Percentiles rank a stretch among this genome's conserved stretches.
These are phyloP conservation scores for Backusella westeae DNA, from an alignment of 192 early-diverging fungal genomes.

Conservation along the genomic window DNA sequence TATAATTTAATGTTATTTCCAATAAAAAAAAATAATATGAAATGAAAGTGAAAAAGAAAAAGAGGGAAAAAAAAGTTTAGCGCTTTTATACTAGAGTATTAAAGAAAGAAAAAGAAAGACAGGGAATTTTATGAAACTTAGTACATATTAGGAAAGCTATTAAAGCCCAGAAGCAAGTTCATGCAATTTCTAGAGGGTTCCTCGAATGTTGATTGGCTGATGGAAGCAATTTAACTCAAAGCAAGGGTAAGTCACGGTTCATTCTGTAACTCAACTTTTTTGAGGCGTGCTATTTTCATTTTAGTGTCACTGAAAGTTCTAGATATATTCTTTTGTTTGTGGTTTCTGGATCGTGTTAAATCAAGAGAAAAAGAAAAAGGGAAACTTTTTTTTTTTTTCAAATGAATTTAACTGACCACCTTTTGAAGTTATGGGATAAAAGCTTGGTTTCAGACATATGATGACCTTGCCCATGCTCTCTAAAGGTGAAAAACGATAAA, in stretches of 20 bases:
- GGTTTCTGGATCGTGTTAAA: background rate
- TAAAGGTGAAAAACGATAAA: background rate
- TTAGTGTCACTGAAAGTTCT: constrained; percentile 11
- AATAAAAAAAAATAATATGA: background rate
- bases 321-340: background rate
- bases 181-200: constrained; percentile 15
- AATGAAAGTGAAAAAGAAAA: background rate
- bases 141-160: background rate
- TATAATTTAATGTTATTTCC: background rate
- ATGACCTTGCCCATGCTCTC: background rate
- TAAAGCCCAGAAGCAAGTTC: background rate
- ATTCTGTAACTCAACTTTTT: background rate
- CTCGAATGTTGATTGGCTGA: constrained; percentile 1
- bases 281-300: background rate
- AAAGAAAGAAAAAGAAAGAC: constrained; percentile 8
- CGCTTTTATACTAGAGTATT: background rate
- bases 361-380: background rate
- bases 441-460: background rate
- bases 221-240: background rate
- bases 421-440: background rate
- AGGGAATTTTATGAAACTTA: constrained; percentile 8
- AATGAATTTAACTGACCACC: background rate
- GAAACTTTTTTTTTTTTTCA: background rate
- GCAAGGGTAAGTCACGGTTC: background rate
- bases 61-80: background rate